Evolutionary conservation across 164 flowering plant species (phyloP).

Genomic region (Nymphaea colorata): DNA sequence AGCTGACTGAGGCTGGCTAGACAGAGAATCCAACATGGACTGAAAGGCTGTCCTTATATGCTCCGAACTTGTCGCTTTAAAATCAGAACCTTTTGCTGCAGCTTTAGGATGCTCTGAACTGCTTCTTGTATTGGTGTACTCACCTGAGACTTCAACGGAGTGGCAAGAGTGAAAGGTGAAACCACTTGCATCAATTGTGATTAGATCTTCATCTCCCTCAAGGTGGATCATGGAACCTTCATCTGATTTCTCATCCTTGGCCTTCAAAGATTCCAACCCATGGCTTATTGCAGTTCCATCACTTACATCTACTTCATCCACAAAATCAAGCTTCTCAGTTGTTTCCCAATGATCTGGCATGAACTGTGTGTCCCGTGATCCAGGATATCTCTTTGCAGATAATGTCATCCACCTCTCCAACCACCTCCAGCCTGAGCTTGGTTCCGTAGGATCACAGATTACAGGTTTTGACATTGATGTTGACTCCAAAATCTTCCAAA

Average conservation of each 20-base stretch:
- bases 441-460: conserved; percentile 57
- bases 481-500: conserved; percentile 55
- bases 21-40: conserved; percentile 1
- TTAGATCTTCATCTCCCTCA: conserved; percentile 34
- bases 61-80: conserved; percentile 10
- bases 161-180: conserved; percentile 20
- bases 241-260: conserved; percentile 9
- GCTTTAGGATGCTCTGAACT: conserved; percentile 15
- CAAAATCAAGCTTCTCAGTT: conserved; percentile 8
- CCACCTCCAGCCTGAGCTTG: conserved; percentile 80
- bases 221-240: conserved; percentile 3
- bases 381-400: conserved; percentile 25
- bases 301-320: conserved; percentile 12
- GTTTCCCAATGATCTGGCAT: conserved; percentile 13
- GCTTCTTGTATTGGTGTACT: conserved; percentile 6
- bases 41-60: conserved; percentile 3
- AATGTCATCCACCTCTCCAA: conserved; percentile 92
- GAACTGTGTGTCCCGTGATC: conserved; percentile 16
- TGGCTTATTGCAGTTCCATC: conserved; percentile 15
- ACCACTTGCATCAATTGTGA: conserved; percentile 23
- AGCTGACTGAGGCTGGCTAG: conserved; percentile 12
- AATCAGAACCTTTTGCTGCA: conserved; percentile 13
- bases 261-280: conserved; percentile 17
- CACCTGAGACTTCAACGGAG: conserved; percentile 8
- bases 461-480: conserved; percentile 47